Conservation (phyloP, 176 grass and related monocot genomes). For the Echinochloa phyllopogon region DNA sequence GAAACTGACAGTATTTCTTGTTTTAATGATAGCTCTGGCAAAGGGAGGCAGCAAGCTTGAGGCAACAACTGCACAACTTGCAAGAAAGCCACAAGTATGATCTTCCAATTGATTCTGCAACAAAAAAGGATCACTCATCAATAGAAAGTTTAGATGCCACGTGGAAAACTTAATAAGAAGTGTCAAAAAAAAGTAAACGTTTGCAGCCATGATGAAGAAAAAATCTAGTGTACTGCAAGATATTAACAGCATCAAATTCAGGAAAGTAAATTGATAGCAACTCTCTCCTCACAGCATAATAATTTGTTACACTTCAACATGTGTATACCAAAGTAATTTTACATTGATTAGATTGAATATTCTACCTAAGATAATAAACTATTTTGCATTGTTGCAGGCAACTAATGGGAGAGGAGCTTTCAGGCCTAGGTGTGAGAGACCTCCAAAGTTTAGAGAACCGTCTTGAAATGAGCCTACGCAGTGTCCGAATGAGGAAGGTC, state of each 20-base stretch:
- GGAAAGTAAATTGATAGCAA: not conserved
- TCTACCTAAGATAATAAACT: not conserved
- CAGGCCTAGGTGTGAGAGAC: slow-evolving; percentile 55
- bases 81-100: slow-evolving; percentile 77
- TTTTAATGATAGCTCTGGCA: slow-evolving; percentile 65
- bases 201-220: not conserved
- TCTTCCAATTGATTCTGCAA: slow-evolving; percentile 49
- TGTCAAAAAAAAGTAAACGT: not conserved
- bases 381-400: slow-evolving; percentile 55
- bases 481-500: slow-evolving; percentile 77
- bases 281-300: slow-evolving; percentile 11
- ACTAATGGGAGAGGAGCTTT: slow-evolving; percentile 79
- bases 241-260: not conserved
- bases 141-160: not conserved
- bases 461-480: slow-evolving; percentile 58
- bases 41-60: slow-evolving; percentile 78
- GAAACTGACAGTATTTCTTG: slow-evolving; percentile 34
- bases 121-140: slow-evolving; percentile 24
- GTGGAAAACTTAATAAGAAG: not conserved
- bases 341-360: not conserved
- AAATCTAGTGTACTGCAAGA: not conserved
- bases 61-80: slow-evolving; percentile 81
- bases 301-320: not conserved
- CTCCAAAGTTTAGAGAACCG: slow-evolving; percentile 66
- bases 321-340: not conserved